A percentile compares a stretch with the other conserved stretches of the same genome.
phyloP scores from a whole-genome alignment of 305 asterid species.

The Fraxinus floribunda region DNA sequence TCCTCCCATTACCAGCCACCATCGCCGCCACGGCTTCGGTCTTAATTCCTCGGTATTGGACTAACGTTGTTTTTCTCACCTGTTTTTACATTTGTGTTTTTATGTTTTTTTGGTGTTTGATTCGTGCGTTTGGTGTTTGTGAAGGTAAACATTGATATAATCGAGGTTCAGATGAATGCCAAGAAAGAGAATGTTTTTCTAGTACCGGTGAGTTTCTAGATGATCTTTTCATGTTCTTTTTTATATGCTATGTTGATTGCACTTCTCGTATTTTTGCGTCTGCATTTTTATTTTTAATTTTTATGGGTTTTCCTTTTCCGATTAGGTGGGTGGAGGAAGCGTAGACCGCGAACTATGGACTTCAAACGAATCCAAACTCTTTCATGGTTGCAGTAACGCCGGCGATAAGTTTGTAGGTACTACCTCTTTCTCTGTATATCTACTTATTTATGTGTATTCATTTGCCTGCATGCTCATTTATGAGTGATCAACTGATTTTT shows the following conservation, averaged over 20 bases:
- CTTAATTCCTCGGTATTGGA: constrained; percentile 27
- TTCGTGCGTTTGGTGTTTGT: not conserved
- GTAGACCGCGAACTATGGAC: constrained; percentile 48
- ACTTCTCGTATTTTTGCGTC: not conserved
- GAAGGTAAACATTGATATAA: constrained; percentile 34
- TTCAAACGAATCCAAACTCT: constrained; percentile 46
- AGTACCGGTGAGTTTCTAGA: constrained; percentile 47
- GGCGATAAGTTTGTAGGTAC: constrained; percentile 46
- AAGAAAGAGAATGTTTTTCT: constrained; percentile 36
- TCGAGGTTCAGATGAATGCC: constrained; percentile 28
- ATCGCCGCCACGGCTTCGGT: constrained; percentile 26
- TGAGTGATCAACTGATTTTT: not conserved
- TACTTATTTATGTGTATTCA: not conserved
- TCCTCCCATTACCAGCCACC: constrained; percentile 36
- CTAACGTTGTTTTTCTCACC: not conserved
- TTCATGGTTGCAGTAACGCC: constrained; percentile 59
- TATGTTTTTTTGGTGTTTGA: not conserved
- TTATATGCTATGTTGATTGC: not conserved
- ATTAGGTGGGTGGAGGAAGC: constrained; percentile 52
- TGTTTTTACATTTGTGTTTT: not conserved
- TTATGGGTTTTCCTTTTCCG: constrained; percentile 3
- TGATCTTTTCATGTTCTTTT: not conserved
- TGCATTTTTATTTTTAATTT: not conserved
- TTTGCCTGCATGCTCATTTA: not conserved
- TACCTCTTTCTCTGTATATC: constrained; percentile 1